Conservation (phyloP, 805 yeast species). For the Isabelozyma pseudorhagii region DNA sequence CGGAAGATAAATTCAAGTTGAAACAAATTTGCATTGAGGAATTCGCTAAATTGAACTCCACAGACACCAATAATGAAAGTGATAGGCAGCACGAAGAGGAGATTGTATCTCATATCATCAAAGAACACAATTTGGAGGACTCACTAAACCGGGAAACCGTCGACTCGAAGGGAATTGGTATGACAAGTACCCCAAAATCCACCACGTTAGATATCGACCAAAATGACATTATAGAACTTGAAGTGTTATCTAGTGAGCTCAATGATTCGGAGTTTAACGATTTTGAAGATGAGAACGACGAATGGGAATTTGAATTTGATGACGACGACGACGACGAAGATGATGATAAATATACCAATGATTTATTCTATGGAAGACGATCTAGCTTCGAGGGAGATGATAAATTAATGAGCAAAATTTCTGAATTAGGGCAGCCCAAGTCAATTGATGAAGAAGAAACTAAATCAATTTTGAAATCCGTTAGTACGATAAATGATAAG, state of each 20-base stretch:
- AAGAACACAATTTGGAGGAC: slow-evolving; percentile 8
- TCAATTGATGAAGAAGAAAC: neutral
- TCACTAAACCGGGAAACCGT: neutral
- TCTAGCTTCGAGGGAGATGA: slow-evolving; percentile 6
- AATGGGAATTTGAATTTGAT: slow-evolving; percentile 32
- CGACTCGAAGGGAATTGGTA: neutral
- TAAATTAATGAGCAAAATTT: slow-evolving; percentile 41
- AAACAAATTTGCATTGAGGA: slow-evolving; percentile 21
- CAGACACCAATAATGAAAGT: slow-evolving; percentile 1
- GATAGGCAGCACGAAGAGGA: slow-evolving; percentile 10
- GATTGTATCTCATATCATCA: slow-evolving; percentile 10
- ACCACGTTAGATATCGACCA: slow-evolving; percentile 30
- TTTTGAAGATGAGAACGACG: slow-evolving; percentile 25
- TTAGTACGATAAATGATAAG: neutral
- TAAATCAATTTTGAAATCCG: neutral
- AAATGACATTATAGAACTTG: slow-evolving; percentile 51
- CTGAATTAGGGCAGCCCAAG: slow-evolving; percentile 19
- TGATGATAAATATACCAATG: slow-evolving; percentile 27
- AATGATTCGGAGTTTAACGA: slow-evolving; percentile 24
- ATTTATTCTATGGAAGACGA: slow-evolving; percentile 18
- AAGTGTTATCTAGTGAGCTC: slow-evolving; percentile 50
- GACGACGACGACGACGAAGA: slow-evolving; percentile 37
- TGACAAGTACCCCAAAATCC: slow-evolving; percentile 8
- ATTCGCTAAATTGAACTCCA: slow-evolving; percentile 8
- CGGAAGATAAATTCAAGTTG: slow-evolving; percentile 25